Evolutionary conservation across 2,329 filamentous ascomycete genomes (phyloP), one percentile per base, ranked within the genome.

Genomic region (Mariannaea elegans): DNA sequence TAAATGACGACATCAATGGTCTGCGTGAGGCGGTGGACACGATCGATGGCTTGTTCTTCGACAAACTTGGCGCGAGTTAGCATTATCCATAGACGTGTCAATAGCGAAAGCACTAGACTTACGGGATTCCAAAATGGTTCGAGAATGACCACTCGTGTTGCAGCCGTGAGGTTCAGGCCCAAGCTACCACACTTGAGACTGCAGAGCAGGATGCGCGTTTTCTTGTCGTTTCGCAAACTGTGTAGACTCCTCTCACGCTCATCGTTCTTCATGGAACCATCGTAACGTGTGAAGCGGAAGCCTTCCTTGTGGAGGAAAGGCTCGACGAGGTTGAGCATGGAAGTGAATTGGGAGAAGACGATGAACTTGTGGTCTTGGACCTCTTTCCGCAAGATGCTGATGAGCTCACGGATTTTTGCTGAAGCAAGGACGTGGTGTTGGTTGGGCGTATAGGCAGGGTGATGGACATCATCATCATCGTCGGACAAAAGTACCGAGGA

Each of bases 71-170:
- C 54, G 41, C 29, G 6, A 5, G 63, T 65, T 51, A 66, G 57
- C 3, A 56, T 32, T 34, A n/a, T n/a, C n/a, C n/a, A n/a, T n/a
- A n/a, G n/a, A n/a, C n/a, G n/a, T n/a, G n/a, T n/a, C n/a, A n/a
- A n/a, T n/a, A n/a, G n/a, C n/a, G n/a, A n/a, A n/a, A n/a, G n/a
- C n/a, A n/a, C n/a, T 18, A 10, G 27, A 80, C 86, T 74, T 82
- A 90, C 88, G 2, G 93, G 95, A 76, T 99, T 99, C 95, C 95
- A 99, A 77, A 99, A 99, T 0, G 95, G 95, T 76, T 99, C 95
- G 41, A 99, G 83, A 68, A 99, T 97, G 51, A 99, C 89, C 3
- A 99, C 95, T 16, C 95, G 86, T 63, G 91, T 95, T 9, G 95
- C 95, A 0, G 94, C 95, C 7, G 95, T 99, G 52, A 99, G 82